Evolutionary conservation across 2,329 filamentous ascomycete species (phyloP).

Genomic region (Trichoderma sp.): DNA sequence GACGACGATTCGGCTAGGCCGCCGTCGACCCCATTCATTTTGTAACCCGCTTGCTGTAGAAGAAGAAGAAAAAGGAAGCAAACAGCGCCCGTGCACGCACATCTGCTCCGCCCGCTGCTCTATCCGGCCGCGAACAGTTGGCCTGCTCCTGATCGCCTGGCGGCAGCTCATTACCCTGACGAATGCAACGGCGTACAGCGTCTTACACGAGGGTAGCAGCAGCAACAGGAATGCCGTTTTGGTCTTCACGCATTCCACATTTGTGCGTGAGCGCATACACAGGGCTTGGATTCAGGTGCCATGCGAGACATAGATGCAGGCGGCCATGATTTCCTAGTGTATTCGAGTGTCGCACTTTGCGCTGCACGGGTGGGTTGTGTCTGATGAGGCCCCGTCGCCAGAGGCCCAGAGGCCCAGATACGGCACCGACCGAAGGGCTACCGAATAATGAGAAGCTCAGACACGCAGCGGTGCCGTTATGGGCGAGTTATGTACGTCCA

Average conservation of each 20-base stretch:
- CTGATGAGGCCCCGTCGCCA: slow-evolving; percentile 16
- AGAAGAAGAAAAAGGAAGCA: slow-evolving; percentile 15
- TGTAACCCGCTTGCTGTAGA: slow-evolving; percentile 8
- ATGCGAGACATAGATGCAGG: slow-evolving; percentile 21
- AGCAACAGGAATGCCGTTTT: slow-evolving; percentile 21
- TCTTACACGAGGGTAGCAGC: slow-evolving; percentile 8
- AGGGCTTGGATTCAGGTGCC: neutral
- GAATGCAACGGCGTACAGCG: slow-evolving; percentile 20
- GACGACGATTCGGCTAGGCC: slow-evolving; percentile 19
- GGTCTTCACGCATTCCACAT: slow-evolving; percentile 21
- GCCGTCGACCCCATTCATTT: slow-evolving; percentile 16
- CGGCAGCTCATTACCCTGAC: slow-evolving; percentile 10
- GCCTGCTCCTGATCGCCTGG: slow-evolving; percentile 6
- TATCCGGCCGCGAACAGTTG: slow-evolving; percentile 1
- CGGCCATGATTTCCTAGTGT: slow-evolving; percentile 10
- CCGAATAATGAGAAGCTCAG: slow-evolving; percentile 18
- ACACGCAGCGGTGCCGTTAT: slow-evolving; percentile 19
- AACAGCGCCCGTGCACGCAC: slow-evolving; percentile 19
- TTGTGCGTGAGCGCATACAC: slow-evolving; percentile 12
- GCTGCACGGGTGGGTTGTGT: slow-evolving; percentile 11
- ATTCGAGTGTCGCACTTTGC: slow-evolving; percentile 21
- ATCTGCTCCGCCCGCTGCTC: slow-evolving; percentile 7
- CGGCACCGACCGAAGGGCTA: slow-evolving; percentile 24
- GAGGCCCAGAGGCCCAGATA: slow-evolving; percentile 18
- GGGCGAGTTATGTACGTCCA: neutral